Evolutionary conservation across 768 basidiomycete species (phyloP).

Genomic region (Clitopilus hobsonii): DNA sequence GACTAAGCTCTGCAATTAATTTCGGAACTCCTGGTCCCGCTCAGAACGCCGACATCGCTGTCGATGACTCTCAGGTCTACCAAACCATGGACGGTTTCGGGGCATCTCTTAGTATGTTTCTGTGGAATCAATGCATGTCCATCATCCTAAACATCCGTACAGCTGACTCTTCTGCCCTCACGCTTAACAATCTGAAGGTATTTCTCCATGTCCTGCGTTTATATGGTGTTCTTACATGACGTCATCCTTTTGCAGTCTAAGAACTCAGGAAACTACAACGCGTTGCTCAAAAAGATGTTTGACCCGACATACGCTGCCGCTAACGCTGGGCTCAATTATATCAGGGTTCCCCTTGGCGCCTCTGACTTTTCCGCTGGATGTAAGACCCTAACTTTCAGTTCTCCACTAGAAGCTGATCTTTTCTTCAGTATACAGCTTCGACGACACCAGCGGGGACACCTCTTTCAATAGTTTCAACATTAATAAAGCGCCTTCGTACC

Average conservation of each 20-base stretch:
- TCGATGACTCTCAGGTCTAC: conserved; percentile 50
- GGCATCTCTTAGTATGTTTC: conserved; percentile 49
- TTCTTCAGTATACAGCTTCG: conserved; percentile 69
- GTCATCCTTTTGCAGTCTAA: conserved; percentile 30
- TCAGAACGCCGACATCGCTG: conserved; percentile 57
- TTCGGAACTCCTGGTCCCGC: conserved; percentile 53
- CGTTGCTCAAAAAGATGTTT: conserved; percentile 56
- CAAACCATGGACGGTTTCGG: conserved; percentile 70
- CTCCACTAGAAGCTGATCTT: neutral
- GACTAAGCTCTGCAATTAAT: conserved; percentile 45
- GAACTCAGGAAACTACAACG: conserved; percentile 55
- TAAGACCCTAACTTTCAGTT: conserved; percentile 17
- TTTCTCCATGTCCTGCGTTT: neutral
- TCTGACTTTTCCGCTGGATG: conserved; percentile 65
- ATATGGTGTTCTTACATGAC: neutral
- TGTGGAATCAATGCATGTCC: neutral
- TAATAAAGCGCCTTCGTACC: conserved; percentile 51
- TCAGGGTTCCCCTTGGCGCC: conserved; percentile 69
- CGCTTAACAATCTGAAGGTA: conserved; percentile 65
- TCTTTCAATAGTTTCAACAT: conserved; percentile 55
- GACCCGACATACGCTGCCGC: conserved; percentile 54
- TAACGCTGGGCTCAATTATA: conserved; percentile 63
- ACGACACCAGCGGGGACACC: conserved; percentile 58
- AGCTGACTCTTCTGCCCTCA: conserved; percentile 71
- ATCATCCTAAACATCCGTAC: neutral